These are phyloP conservation scores for Conoideocrella luteorostrata DNA, from an alignment of 2,329 filamentous ascomycete genomes.

Conservation along the genomic window DNA sequence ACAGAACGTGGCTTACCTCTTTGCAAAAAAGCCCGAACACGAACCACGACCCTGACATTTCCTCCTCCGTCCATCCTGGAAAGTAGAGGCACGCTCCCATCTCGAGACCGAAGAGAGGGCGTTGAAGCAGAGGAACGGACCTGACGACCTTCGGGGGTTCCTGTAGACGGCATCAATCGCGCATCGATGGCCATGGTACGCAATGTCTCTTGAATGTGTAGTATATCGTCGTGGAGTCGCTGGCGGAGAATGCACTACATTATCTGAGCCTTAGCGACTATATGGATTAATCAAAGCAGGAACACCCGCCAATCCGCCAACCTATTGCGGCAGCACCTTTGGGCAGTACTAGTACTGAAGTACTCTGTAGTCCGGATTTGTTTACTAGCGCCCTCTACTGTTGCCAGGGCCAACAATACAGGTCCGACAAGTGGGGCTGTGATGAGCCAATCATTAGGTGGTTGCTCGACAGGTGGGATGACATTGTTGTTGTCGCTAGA, in stretches of 20 bases:
- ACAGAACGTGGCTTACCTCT: constrained; percentile 52
- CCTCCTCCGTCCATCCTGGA: constrained; percentile 57
- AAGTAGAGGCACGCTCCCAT: constrained; percentile 55
- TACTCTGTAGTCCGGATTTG: no score
- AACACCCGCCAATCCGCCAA: not conserved
- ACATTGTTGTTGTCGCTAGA: no score
- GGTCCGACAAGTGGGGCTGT: not conserved
- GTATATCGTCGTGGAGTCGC: constrained; percentile 33
- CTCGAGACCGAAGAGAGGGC: constrained; percentile 67
- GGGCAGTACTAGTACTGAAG: no score
- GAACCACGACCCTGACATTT: constrained; percentile 77
- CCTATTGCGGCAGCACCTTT: constrained; percentile 4
- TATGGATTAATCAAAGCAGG: not conserved
- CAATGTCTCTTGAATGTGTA: constrained; percentile 33
- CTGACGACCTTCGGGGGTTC: constrained; percentile 26
- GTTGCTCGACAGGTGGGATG: no score
- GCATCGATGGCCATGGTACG: constrained; percentile 35
- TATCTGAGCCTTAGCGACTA: constrained; percentile 6
- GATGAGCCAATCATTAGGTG: not conserved
- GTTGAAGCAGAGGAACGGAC: constrained; percentile 67
- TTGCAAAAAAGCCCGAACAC: constrained; percentile 71
- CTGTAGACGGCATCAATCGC: constrained; percentile 39
- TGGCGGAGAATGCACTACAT: constrained; percentile 35
- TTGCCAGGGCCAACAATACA: constrained; percentile 29
- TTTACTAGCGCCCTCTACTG: constrained; percentile 26